Evolutionary conservation across 441 rosid genomes (phyloP), one percentile per base, ranked within the genome.

Genomic region (Aleurites moluccanus): DNA sequence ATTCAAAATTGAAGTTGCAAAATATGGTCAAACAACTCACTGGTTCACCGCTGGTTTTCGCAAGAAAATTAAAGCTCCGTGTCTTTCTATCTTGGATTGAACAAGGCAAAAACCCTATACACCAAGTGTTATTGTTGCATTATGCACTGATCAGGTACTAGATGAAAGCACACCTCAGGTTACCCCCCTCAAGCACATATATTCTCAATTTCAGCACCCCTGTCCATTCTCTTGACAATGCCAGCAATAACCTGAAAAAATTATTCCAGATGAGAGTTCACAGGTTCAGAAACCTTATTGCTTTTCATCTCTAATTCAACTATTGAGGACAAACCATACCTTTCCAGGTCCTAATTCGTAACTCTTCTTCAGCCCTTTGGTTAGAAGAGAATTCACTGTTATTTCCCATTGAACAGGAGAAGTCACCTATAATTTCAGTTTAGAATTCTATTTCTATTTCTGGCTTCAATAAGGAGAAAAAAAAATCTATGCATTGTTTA

Each of bases 371-470:
- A 93, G 81, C 71, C 99, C 98, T 86, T 79, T 90, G 63, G 82
- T 71, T 28, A 93, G 87, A 68, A 96, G 92, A 69, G 94, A 86
- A 80, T 83, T 94, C 56, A 96, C 88, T 28, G 98, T 91, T 47
- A 91, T 90, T 88, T 96, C 99, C 99, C 99, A 92, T 80, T 91
- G 98, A 79, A 96, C 99, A 21, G 98, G 98, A 78, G 98, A 93
- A 50, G 97, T 93, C 79, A 88, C 98, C 98, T 96, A 78, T 25
- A 33, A 55, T 59, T 72, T 56, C 72, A 60, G 20, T 9, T 70
- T 10, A n/a, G 52, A 28, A 66, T 35, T 64, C 28, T 69, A 53
- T 65, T 67, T n/a, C 21, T 60, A 11, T 49, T 77, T 68, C 56
- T 33, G 64, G 59, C 63, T 75, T 50, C 27, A 38, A 16, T 40